Base-by-base conservation (phyloP, 108 stramenopile species). In the Discostella stelligeroides region DNA sequence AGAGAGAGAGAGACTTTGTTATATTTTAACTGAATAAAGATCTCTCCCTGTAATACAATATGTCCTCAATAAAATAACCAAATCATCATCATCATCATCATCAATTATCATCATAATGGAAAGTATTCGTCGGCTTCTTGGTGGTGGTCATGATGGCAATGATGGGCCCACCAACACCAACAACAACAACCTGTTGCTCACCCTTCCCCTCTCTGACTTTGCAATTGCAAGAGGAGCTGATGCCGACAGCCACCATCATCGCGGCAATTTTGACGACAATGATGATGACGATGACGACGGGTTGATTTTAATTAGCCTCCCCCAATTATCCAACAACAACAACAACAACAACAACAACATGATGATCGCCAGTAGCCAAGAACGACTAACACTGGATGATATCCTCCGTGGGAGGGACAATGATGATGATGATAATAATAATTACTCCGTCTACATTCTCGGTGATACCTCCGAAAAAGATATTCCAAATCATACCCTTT, bases 171-270 rank as follows among this genome's bases (percentile, higher is more conserved):
- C 34, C 34, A 38, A 58, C 65, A 71, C 59, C 34, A 37, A 55
- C 55, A 29, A 43, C 29, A 29, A 30, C 27, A 70, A n/a, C n/a
- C n/a, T 64, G 25, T 39, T 78, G 40, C 76, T 78, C 59, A 66
- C 61, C 42, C 64, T 78, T 27, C 76, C 76, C 49, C 61, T 62
- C 25, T 70, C 77, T 17, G 77, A 79, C 41, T 79, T 79, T 41
- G 57, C 73, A 25, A 28, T 15, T 28, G 53, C 28, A 2, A n/a
- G 1, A 29, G 28, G n/a, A 4, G 25, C 8, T 27, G 51, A 8
- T 10, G 51, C 2, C 0, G 51, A 28, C 25, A 28, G 2, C 53
- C 5, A 14, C 54, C 1, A n/a, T 5, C 14, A 29, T 54, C 23
- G 1, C 12, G 46, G 46, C 23, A 23, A 21, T 57, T 18, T 2